Percentiles rank a stretch among this genome's conserved stretches.
phyloP scores from a whole-genome alignment of 441 rosid genomes.

The Jatropha podagrica region DNA sequence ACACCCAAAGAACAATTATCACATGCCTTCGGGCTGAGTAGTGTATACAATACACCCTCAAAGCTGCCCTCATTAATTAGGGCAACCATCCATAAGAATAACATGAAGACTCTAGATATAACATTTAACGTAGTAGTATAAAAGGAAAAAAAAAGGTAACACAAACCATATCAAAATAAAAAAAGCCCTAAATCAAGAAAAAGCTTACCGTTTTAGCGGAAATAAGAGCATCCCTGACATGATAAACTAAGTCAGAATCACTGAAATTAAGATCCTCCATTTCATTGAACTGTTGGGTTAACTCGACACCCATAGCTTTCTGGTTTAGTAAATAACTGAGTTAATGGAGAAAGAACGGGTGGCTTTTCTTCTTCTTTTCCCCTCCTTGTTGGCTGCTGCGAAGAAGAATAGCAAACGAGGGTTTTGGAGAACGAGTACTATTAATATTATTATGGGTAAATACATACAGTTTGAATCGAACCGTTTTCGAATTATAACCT shows the following conservation, averaged over 20 bases:
- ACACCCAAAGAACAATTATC: neutral
- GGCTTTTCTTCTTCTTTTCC: neutral
- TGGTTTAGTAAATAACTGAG: no score
- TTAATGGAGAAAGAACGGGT: neutral
- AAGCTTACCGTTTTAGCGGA: constrained; percentile 43
- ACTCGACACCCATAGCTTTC: constrained; percentile 32
- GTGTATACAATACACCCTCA: neutral
- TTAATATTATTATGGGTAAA: neutral
- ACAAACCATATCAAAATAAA: neutral
- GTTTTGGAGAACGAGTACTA: neutral
- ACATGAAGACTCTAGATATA: neutral
- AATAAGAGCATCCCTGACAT: constrained; percentile 55
- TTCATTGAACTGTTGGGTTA: constrained; percentile 4
- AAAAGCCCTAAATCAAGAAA: neutral
- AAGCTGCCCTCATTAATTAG: neutral
- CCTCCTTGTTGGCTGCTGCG: neutral
- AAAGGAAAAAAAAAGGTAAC: neutral
- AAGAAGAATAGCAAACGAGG: constrained; percentile 2
- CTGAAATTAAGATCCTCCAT: constrained; percentile 36
- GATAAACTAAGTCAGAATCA: constrained; percentile 50
- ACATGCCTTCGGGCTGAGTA: neutral
- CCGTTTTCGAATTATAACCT: no score
- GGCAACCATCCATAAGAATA: neutral
- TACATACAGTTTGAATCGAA: no score
- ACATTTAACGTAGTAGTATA: neutral